Conservation (phyloP, 352 stramenopile species). For the Blastocystis sp. region DNA sequence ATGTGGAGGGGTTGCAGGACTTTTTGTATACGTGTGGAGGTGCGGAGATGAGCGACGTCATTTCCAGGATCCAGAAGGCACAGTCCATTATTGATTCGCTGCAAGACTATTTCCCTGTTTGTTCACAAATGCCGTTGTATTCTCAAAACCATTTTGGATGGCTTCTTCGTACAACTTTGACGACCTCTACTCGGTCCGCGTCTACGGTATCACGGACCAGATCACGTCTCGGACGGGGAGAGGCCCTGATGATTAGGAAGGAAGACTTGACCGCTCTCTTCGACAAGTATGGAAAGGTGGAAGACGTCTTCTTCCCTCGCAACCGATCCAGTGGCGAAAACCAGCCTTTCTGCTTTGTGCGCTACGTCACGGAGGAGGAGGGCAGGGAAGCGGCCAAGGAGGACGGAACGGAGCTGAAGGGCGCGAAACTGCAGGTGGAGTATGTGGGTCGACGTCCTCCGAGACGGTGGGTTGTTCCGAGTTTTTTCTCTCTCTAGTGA, state of each 20-base stretch:
- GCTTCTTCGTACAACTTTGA: not conserved
- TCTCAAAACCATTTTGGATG: no score
- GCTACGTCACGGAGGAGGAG: not conserved
- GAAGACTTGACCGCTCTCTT: not conserved
- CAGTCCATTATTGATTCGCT: not conserved
- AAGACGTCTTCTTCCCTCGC: not conserved
- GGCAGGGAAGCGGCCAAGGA: not conserved
- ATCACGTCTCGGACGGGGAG: not conserved
- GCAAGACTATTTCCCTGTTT: not conserved
- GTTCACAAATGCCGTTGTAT: not conserved
- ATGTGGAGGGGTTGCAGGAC: conserved; percentile 61
- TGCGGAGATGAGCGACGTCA: not conserved
- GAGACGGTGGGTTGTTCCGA: not conserved
- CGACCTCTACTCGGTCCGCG: not conserved
- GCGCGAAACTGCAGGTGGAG: not conserved
- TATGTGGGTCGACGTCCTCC: not conserved
- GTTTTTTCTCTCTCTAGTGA: not conserved
- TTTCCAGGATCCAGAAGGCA: not conserved
- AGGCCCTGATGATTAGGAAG: not conserved
- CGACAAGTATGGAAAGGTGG: not conserved
- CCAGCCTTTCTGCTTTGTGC: not conserved
- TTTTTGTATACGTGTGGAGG: conserved; percentile 10
- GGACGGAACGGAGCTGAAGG: not conserved
- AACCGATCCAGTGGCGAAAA: not conserved
- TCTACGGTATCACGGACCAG: not conserved